phyloP scores from a whole-genome alignment of 2,329 filamentous ascomycete genomes.

The Botrytis squamosa region DNA sequence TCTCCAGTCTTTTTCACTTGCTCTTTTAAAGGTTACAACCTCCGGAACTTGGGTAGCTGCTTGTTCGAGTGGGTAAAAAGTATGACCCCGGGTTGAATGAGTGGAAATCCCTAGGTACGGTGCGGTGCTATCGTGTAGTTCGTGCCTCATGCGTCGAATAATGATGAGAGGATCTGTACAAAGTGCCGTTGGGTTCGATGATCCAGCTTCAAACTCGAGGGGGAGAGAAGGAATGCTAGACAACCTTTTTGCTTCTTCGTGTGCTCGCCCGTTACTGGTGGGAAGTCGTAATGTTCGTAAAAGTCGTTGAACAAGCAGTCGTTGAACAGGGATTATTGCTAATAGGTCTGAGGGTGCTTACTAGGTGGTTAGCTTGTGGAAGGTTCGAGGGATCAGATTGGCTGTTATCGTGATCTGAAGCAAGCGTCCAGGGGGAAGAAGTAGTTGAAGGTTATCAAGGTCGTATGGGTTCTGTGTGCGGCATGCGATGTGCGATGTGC shows the following conservation, averaged over 20 bases:
- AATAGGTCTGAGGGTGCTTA: constrained; percentile 2
- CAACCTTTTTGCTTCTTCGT: background rate
- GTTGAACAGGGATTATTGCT: background rate
- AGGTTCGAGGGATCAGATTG: constrained; percentile 13
- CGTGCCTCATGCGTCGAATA: background rate
- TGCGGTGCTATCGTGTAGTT: background rate
- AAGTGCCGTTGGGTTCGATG: background rate
- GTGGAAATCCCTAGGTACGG: background rate
- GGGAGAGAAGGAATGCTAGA: background rate
- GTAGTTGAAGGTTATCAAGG: constrained; percentile 4
- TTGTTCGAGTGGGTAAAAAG: background rate
- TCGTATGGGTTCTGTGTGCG: background rate
- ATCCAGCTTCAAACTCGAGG: constrained; percentile 1
- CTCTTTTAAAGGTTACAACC: background rate
- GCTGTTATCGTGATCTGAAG: constrained; percentile 9
- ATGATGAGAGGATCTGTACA: background rate
- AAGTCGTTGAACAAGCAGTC: background rate
- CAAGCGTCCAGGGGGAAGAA: constrained; percentile 1
- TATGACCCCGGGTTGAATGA: background rate
- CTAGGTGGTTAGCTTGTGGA: background rate
- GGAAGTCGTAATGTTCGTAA: background rate
- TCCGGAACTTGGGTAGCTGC: background rate
- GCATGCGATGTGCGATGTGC: constrained; percentile 2
- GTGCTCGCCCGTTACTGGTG: constrained; percentile 1
- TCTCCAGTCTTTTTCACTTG: constrained; percentile 13